Base-by-base conservation (phyloP, 768 basidiomycete genomes). In the Boletus coccyginus region DNA sequence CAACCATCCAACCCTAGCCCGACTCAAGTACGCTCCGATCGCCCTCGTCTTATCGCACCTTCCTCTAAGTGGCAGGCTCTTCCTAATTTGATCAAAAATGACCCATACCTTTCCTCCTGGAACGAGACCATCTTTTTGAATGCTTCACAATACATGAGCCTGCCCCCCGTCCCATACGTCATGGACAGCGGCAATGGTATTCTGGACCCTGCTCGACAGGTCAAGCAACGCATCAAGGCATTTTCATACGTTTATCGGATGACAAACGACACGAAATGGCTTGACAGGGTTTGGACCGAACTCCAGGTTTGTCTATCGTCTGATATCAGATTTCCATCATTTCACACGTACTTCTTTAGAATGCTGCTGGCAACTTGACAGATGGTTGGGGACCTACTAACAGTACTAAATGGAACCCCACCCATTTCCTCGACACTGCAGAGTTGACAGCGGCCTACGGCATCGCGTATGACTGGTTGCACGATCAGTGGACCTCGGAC, bases 381-480 rank as follows among this genome's bases (percentile, higher is more conserved):
- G 73, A 64, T 42, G 63, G 72, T 7, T 98, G 92, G 70, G 94
- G 94, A 19, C 78, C 83, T 4, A 72, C 73, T 52, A 75, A 75
- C 50, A 76, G 76, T 53, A 80, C 83, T 53, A 84, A 77, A 65
- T 99, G 96, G 97, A 97, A 98, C 74, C 78, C 86, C 7, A 59
- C 46, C 2, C 97, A 99, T 74, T 98, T 98, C 83, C 86, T 98
- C 45, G 96, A 96, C 70, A 76, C 83, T 19, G 95, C 87, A n/a
- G 96, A 98, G 72, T 79, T 97, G 61, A 85, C 85, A 17, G 85
- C 88, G 27, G 94, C 92, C 6, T 98, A 87, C 66, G 97, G 81
- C 32, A 89, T 94, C 59, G 96, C 88, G 2, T 99, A 98, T 65
- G 97, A 99, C 68, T 99, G 97, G 97, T 67, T 98, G 33, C 88